These are phyloP conservation scores for Gaultheria prostrata DNA, from an alignment of 148 eudicot genomes.

Conservation along the genomic window DNA sequence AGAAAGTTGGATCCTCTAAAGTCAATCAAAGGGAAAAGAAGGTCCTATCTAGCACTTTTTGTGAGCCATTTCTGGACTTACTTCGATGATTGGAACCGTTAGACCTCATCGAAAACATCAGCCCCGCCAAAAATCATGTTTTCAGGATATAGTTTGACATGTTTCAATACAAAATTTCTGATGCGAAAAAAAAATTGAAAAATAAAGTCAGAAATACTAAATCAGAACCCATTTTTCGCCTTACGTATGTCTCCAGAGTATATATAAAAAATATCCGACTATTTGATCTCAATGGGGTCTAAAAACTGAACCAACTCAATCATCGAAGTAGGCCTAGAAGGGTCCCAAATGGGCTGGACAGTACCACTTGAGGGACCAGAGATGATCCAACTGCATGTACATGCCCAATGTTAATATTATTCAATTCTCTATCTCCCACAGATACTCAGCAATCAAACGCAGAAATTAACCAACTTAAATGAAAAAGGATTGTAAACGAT, in stretches of 20 bases:
- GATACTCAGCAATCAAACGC: constrained; percentile 6
- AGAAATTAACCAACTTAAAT: background rate
- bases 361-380: background rate
- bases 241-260: background rate
- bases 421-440: background rate
- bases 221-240: background rate
- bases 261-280: background rate
- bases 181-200: background rate
- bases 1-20: background rate
- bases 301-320: background rate
- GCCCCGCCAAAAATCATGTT: background rate
- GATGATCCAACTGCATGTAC: background rate
- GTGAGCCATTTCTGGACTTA: background rate
- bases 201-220: background rate
- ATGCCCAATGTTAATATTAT: background rate
- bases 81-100: background rate
- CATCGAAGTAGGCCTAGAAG: background rate
- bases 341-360: background rate
- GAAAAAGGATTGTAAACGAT: background rate
- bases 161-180: background rate
- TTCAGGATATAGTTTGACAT: background rate
- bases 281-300: background rate
- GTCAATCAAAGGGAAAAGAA: background rate
- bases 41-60: background rate
- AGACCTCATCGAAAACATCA: background rate